Base-by-base conservation (phyloP, 192 early-diverging fungal species). In the Backusella luteola region DNA sequence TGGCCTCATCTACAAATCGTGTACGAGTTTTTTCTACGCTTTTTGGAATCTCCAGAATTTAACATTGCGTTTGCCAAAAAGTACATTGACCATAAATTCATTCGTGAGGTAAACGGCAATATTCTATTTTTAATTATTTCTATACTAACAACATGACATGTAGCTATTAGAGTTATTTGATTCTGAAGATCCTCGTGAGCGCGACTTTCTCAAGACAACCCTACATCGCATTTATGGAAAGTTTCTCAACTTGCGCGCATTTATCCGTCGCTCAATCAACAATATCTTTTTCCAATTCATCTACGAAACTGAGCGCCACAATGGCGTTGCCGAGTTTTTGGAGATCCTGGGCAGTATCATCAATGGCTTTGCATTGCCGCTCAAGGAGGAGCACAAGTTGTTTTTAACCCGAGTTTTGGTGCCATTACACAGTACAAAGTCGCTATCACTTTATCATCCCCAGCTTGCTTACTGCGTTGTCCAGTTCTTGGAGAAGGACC, bases 281-380 rank as follows among this genome's bases (percentile, higher is more conserved):
- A 90, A 97, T 87, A 92, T 95, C 42, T 97, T 97, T 75, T 92
- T 96, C 78, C 90, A 94, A 76, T 97, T 96, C 75, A 90, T 94
- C 23, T 97, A 97, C 83, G 95, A 97, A 83, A 90, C 88, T 56
- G 95, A 96, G 80, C 75, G 91, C 52, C 96, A 97, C 83, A 96
- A 96, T 79, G 96, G 96, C 7, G 93, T 97, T 80, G 95, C 96
- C 3, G 96, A 97, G 82, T 84, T 97, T 56, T 79, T 97, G 34
- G 96, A 97, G 78, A 97, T 97, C 66, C 84, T 97, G 14, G 96
- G 96, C 36, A 93, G 95, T 79, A 97, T 97, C 76, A 97, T 97
- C 87, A 97, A 97, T 78, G 96, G 96, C 15, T 97, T 97, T 82
- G 95, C 96, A 0, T 84, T 96, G n/a, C 96, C 96, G 35, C 83